Conservation (phyloP, 371 early-diverging fungal genomes). For the Haplosporangium sp. region DNA sequence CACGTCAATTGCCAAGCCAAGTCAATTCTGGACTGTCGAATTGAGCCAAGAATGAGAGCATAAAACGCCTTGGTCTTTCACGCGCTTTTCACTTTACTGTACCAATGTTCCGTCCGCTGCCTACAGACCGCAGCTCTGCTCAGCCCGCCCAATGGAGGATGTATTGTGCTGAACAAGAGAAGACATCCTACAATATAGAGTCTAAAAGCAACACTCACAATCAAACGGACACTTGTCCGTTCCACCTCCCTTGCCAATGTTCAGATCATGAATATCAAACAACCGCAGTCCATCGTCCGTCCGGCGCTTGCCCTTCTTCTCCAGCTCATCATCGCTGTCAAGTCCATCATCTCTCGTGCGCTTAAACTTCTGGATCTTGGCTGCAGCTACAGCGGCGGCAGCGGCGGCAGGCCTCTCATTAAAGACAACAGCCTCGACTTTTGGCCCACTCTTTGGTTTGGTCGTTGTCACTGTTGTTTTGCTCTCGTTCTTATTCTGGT, state of each 20-base stretch:
- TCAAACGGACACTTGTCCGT: constrained; percentile 52
- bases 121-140: no score
- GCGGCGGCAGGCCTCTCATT: constrained; percentile 55
- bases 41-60: no score
- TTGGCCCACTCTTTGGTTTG: constrained; percentile 38
- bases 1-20: no score
- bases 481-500: background rate
- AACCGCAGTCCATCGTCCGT: constrained; percentile 52
- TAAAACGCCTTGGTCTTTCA: no score
- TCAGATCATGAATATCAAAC: constrained; percentile 52
- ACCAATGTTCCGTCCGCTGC: no score
- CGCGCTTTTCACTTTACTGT: no score
- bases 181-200: no score
- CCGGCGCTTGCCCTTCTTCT: constrained; percentile 51
- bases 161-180: no score
- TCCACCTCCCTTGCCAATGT: constrained; percentile 52
- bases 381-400: constrained; percentile 50
- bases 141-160: no score
- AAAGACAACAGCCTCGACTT: constrained; percentile 52
- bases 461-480: constrained; percentile 5
- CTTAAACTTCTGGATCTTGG: constrained; percentile 50
- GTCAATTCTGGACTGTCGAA: no score
- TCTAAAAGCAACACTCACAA: constrained; percentile 47
- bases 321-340: constrained; percentile 54
- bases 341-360: constrained; percentile 35